Conservation (phyloP, 345 rosid genomes). For the Lepidium didymum region DNA sequence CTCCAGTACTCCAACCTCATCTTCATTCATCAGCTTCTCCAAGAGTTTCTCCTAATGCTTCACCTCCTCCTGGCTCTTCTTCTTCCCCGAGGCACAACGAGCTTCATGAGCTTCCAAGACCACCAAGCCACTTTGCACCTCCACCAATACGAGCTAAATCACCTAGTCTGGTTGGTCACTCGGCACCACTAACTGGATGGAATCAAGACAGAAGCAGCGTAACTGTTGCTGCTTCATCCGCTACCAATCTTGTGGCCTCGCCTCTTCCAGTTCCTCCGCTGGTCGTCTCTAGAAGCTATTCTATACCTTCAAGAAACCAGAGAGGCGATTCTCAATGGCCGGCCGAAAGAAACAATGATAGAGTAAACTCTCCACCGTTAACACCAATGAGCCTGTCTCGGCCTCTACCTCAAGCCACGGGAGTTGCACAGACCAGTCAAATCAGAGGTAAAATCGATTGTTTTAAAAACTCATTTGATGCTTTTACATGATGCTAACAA, state of each 20-base stretch:
- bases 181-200: conserved; percentile 72
- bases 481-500: neutral
- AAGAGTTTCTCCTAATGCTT: conserved; percentile 65
- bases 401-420: conserved; percentile 30
- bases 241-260: conserved; percentile 44
- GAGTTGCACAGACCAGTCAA: conserved; percentile 46
- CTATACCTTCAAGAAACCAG: conserved; percentile 76
- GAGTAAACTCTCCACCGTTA: conserved; percentile 63
- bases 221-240: conserved; percentile 28
- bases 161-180: conserved; percentile 51
- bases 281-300: conserved; percentile 63
- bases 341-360: conserved; percentile 33
- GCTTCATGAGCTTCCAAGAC: conserved; percentile 96
- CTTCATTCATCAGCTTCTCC: conserved; percentile 54
- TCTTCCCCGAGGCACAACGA: conserved; percentile 69
- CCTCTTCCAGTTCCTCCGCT: conserved; percentile 82
- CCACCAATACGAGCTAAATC: conserved; percentile 51
- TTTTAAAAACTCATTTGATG: neutral
- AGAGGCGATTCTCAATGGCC: conserved; percentile 50
- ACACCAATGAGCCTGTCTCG: conserved; percentile 57
- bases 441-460: conserved; percentile 50
- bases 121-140: conserved; percentile 44
- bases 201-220: conserved; percentile 46
- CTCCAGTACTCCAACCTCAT: conserved; percentile 21
- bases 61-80: conserved; percentile 75